Conservation (phyloP, 257 asterid genomes). For the Catharanthus roseus region DNA sequence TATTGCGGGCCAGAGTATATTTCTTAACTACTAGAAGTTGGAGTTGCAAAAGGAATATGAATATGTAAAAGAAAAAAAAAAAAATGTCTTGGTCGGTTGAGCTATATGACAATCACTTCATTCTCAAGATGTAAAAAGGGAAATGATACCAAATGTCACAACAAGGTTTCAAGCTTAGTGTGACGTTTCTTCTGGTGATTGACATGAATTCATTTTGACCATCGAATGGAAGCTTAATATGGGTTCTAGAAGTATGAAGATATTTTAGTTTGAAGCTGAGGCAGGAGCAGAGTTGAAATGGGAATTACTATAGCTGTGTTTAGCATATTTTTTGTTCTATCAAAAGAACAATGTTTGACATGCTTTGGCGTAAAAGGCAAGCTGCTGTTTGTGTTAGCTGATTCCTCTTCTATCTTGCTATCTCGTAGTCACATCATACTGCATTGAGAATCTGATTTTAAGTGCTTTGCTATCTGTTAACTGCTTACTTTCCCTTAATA, state of each 20-base stretch:
- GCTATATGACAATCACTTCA: not conserved
- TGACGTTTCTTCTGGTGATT: not conserved
- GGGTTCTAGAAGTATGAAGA: not conserved
- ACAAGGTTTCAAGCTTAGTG: not conserved
- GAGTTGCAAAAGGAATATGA: not conserved
- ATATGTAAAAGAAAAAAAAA: too few species aligned
- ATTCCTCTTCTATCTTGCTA: not conserved
- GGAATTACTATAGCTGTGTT: not conserved
- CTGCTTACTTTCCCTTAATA: conserved; percentile 3
- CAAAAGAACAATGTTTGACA: not conserved
- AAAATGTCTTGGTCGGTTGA: not conserved
- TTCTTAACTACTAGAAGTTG: not conserved
- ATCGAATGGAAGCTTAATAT: not conserved
- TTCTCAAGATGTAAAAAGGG: not conserved
- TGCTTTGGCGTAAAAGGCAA: not conserved
- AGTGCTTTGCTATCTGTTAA: not conserved
- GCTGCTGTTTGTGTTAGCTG: not conserved
- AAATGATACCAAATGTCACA: not conserved
- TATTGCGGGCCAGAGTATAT: too few species aligned
- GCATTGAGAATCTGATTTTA: too few species aligned
- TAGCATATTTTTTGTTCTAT: not conserved
- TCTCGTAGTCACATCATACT: not conserved
- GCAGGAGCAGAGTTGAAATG: not conserved
- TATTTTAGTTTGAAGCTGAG: not conserved
- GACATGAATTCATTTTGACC: not conserved